These are phyloP conservation scores for Candida manassasensis DNA, from an alignment of 805 yeast genomes.

Conservation along the genomic window DNA sequence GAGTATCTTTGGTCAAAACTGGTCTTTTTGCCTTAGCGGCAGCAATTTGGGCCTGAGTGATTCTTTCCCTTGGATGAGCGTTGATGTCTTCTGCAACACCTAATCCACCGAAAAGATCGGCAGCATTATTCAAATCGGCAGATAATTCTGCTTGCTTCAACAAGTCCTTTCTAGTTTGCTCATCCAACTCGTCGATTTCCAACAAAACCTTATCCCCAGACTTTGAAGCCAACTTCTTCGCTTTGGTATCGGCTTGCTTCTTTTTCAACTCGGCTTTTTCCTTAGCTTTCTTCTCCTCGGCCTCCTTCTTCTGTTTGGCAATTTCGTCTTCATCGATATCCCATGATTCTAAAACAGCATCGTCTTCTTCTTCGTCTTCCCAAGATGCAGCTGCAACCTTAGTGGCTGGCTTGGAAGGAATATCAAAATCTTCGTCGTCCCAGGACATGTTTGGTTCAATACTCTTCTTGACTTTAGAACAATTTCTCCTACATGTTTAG, in stretches of 20 bases:
- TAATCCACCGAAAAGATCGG: constrained; percentile 79
- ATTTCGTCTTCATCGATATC: constrained; percentile 76
- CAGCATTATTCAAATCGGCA: constrained; percentile 88
- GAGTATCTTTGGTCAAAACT: constrained; percentile 53
- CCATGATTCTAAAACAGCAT: constrained; percentile 79
- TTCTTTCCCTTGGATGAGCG: constrained; percentile 50
- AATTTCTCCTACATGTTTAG: no score
- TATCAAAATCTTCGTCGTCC: constrained; percentile 91
- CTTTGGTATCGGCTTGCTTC: constrained; percentile 44
- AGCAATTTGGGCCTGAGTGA: constrained; percentile 43
- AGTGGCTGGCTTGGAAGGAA: constrained; percentile 41
- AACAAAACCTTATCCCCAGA: constrained; percentile 35
- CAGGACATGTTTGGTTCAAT: constrained; percentile 35
- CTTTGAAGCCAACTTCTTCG: constrained; percentile 42
- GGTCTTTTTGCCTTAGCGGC: constrained; percentile 25
- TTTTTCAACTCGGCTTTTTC: constrained; percentile 43
- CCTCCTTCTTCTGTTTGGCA: constrained; percentile 41
- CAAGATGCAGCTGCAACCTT: constrained; percentile 62
- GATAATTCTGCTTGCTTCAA: constrained; percentile 75
- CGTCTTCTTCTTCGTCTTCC: constrained; percentile 83
- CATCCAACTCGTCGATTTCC: constrained; percentile 69
- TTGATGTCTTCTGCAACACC: constrained; percentile 44
- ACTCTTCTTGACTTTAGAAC: background rate
- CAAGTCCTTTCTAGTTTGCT: constrained; percentile 66
- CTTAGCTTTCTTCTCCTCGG: constrained; percentile 35